These are phyloP conservation scores for Sparassis latifolia DNA, from an alignment of 1,284 basidiomycete genomes.

Conservation along the genomic window DNA sequence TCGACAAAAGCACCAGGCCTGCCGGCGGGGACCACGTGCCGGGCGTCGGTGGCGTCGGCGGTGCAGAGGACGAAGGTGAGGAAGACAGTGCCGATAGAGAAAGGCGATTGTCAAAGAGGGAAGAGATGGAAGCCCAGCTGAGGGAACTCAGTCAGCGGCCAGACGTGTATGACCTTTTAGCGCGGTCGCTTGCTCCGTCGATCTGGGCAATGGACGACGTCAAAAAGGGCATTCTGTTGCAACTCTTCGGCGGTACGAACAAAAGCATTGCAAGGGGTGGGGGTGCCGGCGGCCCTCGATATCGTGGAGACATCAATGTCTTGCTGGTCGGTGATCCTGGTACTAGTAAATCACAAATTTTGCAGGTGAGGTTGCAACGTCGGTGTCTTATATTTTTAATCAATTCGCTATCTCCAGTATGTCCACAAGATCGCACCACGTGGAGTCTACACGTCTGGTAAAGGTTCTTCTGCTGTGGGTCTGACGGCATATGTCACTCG, in stretches of 20 bases:
- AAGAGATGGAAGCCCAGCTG: constrained; percentile 56
- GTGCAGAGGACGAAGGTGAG: constrained; percentile 51
- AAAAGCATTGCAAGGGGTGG: constrained; percentile 92
- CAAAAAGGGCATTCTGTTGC: constrained; percentile 95
- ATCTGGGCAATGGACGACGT: constrained; percentile 99
- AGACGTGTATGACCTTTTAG: constrained; percentile 86
- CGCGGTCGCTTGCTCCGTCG: constrained; percentile 85
- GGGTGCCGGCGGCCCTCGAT: constrained; percentile 91
- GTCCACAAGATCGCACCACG: constrained; percentile 98
- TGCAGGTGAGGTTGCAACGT: constrained; percentile 53
- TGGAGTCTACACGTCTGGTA: constrained; percentile 95
- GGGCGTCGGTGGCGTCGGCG: constrained; percentile 82
- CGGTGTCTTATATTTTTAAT: not conserved
- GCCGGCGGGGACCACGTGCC: constrained; percentile 62
- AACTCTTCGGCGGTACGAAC: constrained; percentile 96
- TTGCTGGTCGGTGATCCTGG: constrained; percentile 97
- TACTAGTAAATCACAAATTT: constrained; percentile 93
- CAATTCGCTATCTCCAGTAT: constrained; percentile 49
- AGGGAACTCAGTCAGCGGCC: constrained; percentile 65
- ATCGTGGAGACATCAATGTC: constrained; percentile 97
- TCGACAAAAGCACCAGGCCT: constrained; percentile 77
- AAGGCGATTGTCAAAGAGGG: constrained; percentile 42
- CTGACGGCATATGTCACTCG: constrained; percentile 97
- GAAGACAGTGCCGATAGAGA: constrained; percentile 32
- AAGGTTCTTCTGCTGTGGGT: constrained; percentile 97